Percentiles rank a stretch among this genome's conserved stretches.
Evolutionary conservation across 176 grass and related monocot species (phyloP).

Genomic region (Carex cristatella): DNA sequence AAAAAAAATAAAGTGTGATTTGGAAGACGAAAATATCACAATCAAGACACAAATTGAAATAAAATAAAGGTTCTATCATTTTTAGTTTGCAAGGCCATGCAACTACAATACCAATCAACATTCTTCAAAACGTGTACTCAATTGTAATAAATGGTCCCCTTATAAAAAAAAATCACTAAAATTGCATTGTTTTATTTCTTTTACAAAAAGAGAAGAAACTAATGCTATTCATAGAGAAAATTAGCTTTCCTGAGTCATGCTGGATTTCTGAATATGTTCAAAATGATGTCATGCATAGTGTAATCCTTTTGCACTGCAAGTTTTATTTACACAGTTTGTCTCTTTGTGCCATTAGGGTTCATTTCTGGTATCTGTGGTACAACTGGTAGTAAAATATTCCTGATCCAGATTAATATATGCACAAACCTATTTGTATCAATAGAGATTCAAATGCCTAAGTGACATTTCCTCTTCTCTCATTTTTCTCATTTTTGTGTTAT

Average conservation of each 20-base stretch:
- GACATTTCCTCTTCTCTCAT: neutral
- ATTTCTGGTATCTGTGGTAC: neutral
- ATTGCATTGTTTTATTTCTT: neutral
- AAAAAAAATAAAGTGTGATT: neutral
- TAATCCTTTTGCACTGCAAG: neutral
- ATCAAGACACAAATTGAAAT: neutral
- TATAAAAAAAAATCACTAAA: neutral
- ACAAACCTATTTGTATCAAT: neutral
- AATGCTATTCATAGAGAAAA: neutral
- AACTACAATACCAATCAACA: neutral
- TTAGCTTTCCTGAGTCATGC: neutral
- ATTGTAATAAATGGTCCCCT: neutral
- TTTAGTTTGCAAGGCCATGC: neutral
- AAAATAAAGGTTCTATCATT: neutral
- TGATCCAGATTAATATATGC: neutral
- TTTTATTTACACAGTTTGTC: neutral
- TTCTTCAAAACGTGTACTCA: neutral
- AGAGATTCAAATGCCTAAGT: neutral
- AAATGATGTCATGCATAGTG: neutral
- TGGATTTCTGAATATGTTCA: neutral
- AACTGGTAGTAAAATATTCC: neutral
- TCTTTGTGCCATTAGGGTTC: neutral
- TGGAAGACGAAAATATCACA: neutral
- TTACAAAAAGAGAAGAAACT: neutral
- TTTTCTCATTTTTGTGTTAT: neutral